phyloP scores from a whole-genome alignment of 805 yeast species.

The Wickerhamomyces strasburgensis region DNA sequence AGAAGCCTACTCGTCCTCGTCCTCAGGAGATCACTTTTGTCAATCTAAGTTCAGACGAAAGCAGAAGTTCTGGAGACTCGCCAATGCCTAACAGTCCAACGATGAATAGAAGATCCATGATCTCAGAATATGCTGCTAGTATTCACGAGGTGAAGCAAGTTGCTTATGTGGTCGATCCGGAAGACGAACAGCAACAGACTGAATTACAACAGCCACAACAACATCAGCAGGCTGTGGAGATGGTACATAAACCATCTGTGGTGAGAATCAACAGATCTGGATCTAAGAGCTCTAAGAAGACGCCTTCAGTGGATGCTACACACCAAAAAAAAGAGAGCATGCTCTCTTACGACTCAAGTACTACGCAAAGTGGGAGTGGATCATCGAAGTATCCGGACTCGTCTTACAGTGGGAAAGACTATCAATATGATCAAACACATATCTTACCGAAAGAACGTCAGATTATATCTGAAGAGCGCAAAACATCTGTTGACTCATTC shows the following conservation, averaged over 20 bases:
- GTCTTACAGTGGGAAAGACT: constrained; percentile 10
- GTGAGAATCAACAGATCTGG: constrained; percentile 14
- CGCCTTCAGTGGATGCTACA: background rate
- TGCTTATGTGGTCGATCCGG: constrained; percentile 14
- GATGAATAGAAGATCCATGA: constrained; percentile 19
- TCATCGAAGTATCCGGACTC: constrained; percentile 12
- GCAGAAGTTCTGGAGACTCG: no score
- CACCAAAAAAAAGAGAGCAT: constrained; percentile 7
- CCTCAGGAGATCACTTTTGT: background rate
- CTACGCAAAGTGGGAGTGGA: constrained; percentile 6
- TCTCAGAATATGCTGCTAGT: constrained; percentile 25
- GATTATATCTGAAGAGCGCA: constrained; percentile 1
- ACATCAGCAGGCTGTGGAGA: background rate
- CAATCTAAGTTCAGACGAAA: background rate
- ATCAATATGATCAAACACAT: constrained; percentile 2
- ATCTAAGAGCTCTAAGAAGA: constrained; percentile 6
- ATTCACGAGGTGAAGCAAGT: constrained; percentile 24
- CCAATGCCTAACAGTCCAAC: no score
- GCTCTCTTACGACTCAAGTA: constrained; percentile 2
- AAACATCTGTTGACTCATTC: constrained; percentile 17
- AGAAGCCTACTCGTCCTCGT: constrained; percentile 3
- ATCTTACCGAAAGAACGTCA: background rate
- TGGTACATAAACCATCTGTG: constrained; percentile 14
- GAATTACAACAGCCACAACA: no score
- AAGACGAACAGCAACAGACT: constrained; percentile 1